Base-by-base conservation (phyloP, 345 rosid species). In the Pseudoturritis turrita region DNA sequence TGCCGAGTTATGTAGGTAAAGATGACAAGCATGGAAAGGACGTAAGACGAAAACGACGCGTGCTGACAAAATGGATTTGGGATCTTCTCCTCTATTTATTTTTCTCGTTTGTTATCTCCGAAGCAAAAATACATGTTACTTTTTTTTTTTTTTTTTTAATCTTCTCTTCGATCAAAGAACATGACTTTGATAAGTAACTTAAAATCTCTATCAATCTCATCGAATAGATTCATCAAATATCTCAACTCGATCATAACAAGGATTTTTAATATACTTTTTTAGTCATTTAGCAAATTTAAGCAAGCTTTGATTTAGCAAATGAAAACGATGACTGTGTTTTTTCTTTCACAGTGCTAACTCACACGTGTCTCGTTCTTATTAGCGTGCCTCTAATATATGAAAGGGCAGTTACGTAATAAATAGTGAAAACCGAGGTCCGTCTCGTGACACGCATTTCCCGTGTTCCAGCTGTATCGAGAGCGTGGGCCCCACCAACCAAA, bases 371-470 rank as follows among this genome's bases (percentile, higher is more conserved):
- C 9, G 6, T n/a, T 14, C 0, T 10, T 0, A 63, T 62, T 63
- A 1, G 77, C 13, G 53, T 0, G 47, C 33, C 0, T 15, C 7
- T 4, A 21, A 12, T 2, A 50, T 0, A 51, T n/a, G 1, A 28
- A 64, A 46, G 37, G 78, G 46, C 31, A 58, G 7, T 28, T 11
- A 3, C 21, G 68, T 74, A 74, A 66, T 57, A 5, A 66, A 39
- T 13, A 37, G 26, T 8, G 53, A 39, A 58, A 57, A 36, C 10
- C 4, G 25, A 67, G 73, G 68, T 29, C 29, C 39, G 22, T 11
- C n/a, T 63, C 15, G 56, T 55, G 45, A 40, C 65, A 74, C 73
- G 62, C 73, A 74, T 50, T 50, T 40, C 25, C 47, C 47, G 78
- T 74, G 73, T 58, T 21, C 62, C 67, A 74, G 57, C 68, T 28